Evolutionary conservation across 305 asterid genomes (phyloP).

Genomic region (Nicotiana rustica): DNA sequence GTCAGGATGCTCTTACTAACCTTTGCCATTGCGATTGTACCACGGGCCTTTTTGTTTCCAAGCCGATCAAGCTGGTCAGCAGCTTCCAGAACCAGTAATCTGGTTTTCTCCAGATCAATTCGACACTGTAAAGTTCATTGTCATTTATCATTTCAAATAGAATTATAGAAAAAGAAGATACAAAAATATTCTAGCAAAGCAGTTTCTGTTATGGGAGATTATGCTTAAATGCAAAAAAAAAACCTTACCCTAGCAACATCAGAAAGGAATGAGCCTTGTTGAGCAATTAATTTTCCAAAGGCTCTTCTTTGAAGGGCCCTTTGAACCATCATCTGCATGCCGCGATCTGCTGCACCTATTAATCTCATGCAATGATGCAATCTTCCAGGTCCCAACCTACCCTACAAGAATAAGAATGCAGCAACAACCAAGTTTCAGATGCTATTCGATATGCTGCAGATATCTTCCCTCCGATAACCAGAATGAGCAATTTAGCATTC

Average conservation of each 20-base stretch:
- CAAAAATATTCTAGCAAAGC: not conserved
- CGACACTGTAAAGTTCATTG: conserved; percentile 62
- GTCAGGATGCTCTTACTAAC: conserved; percentile 44
- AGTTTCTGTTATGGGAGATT: not conserved
- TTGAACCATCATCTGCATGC: conserved; percentile 85
- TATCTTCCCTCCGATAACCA: conserved; percentile 2
- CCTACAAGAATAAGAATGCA: conserved; percentile 54
- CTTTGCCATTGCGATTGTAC: conserved; percentile 97
- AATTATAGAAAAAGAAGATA: conserved; percentile 25
- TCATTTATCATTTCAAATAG: conserved; percentile 34
- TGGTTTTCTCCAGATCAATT: conserved; percentile 82
- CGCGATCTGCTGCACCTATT: conserved; percentile 98
- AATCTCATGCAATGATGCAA: conserved; percentile 98
- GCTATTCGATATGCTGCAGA: not conserved
- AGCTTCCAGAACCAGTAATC: conserved; percentile 90
- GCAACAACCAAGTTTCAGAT: conserved; percentile 33
- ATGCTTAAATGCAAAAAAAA: not conserved
- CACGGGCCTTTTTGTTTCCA: conserved; percentile 84
- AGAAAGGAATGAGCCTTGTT: conserved; percentile 93
- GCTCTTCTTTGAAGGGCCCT: conserved; percentile 79
- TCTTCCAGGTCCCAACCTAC: conserved; percentile 97
- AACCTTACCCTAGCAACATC: conserved; percentile 79
- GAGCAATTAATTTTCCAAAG: conserved; percentile 78
- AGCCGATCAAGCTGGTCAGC: conserved; percentile 93
- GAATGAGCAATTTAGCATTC: not conserved